Evolutionary conservation across 441 rosid genomes (phyloP).

Genomic region (Arabidopsis lyrata): DNA sequence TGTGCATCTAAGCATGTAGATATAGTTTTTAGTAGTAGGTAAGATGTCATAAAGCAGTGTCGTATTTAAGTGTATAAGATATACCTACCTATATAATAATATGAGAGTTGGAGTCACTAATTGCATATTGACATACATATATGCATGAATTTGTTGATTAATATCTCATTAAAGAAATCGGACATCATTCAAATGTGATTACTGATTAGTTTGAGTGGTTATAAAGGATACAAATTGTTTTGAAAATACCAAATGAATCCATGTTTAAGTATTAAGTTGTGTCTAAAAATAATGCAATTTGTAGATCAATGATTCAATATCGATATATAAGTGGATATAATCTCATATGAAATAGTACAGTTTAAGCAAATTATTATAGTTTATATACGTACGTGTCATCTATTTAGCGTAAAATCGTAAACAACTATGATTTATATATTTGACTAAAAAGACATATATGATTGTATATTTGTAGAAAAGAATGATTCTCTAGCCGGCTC

Average conservation of each 20-base stretch:
- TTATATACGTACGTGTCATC: neutral
- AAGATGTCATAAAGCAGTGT: conserved; percentile 32
- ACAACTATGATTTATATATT: neutral
- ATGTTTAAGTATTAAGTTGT: neutral
- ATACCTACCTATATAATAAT: conserved; percentile 14
- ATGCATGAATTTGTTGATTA: conserved; percentile 28
- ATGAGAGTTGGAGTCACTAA: conserved; percentile 25
- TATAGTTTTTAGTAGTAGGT: conserved; percentile 30
- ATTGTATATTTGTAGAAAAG: conserved; percentile 13
- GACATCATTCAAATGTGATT: conserved; percentile 15
- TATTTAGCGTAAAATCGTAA: neutral
- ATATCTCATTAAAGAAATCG: neutral
- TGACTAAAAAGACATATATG: neutral
- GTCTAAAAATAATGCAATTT: neutral
- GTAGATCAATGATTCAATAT: neutral
- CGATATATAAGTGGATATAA: neutral
- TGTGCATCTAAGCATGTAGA: conserved; percentile 24
- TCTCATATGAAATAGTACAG: neutral
- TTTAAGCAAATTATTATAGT: neutral
- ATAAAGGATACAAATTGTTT: neutral
- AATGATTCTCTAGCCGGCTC: conserved; percentile 34
- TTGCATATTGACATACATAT: conserved; percentile 34
- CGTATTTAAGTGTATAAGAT: conserved; percentile 26
- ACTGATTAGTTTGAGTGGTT: conserved; percentile 27
- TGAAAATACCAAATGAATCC: neutral